Evolutionary conservation across 352 stramenopile species (phyloP).

Genomic region (Hyphochytrium catenoides): DNA sequence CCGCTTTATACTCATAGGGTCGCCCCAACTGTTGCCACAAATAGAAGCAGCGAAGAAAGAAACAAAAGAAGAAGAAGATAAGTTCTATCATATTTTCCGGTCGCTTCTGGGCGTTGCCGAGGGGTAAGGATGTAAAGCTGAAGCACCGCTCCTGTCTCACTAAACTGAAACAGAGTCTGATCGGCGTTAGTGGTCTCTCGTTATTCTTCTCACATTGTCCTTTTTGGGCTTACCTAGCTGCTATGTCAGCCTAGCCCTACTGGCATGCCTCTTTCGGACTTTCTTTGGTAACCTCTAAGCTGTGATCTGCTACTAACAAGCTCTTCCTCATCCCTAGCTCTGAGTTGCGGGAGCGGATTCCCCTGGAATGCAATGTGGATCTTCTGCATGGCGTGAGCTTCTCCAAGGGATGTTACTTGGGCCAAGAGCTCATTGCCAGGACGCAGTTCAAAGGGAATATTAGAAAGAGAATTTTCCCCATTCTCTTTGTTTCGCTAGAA

Average conservation of each 20-base stretch:
- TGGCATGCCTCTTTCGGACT: constrained; percentile 8
- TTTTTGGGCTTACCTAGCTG: constrained; percentile 10
- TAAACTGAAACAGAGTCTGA: too few species aligned
- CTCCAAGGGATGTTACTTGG: constrained; percentile 82
- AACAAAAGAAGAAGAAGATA: too few species aligned
- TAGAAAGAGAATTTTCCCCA: constrained; percentile 41
- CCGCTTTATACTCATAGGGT: too few species aligned
- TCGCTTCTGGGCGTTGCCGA: too few species aligned
- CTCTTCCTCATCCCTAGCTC: constrained; percentile 14
- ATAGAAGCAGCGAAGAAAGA: too few species aligned
- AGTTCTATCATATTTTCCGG: too few species aligned
- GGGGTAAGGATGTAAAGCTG: too few species aligned
- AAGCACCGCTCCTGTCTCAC: too few species aligned
- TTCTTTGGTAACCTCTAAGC: constrained; percentile 16
- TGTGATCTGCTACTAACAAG: constrained; percentile 11
- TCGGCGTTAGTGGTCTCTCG: constrained; percentile 1
- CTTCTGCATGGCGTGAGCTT: constrained; percentile 69
- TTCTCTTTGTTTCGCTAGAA: too few species aligned
- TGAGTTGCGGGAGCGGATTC: constrained; percentile 55
- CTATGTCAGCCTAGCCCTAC: constrained; percentile 7
- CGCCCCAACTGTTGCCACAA: too few species aligned
- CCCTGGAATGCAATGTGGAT: constrained; percentile 75
- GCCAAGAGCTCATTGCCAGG: constrained; percentile 76
- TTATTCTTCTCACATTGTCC: constrained; percentile 13
- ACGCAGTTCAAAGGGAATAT: constrained; percentile 76